Percentiles rank a stretch among this genome's conserved stretches.
These are phyloP conservation scores for Trichosporon asahii DNA, from an alignment of 1,284 basidiomycete genomes.

Conservation along the genomic window DNA sequence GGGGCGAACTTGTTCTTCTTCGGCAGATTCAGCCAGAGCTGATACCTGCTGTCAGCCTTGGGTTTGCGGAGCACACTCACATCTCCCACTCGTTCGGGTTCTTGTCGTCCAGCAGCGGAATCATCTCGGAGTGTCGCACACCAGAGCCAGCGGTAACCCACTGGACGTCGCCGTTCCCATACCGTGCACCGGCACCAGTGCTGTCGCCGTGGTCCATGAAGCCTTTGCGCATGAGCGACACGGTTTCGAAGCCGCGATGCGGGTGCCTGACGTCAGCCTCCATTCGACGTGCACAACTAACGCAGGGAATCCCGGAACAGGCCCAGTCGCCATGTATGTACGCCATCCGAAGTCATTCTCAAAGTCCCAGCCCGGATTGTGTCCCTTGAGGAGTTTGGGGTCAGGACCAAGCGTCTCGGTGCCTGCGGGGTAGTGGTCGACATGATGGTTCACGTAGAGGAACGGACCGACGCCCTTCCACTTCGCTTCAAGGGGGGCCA, in stretches of 20 bases:
- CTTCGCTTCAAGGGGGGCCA: slow-evolving; percentile 10
- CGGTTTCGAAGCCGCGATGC: slow-evolving; percentile 23
- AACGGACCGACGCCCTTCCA: slow-evolving; percentile 22
- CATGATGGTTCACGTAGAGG: slow-evolving; percentile 12
- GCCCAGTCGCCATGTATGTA: slow-evolving; percentile 19
- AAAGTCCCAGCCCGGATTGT: slow-evolving; percentile 20
- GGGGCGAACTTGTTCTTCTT: slow-evolving; percentile 16
- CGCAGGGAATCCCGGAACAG: slow-evolving; percentile 19
- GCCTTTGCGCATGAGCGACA: slow-evolving; percentile 18
- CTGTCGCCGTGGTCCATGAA: slow-evolving; percentile 24
- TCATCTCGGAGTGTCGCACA: slow-evolving; percentile 75
- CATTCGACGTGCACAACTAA: not conserved
- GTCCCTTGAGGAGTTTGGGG: slow-evolving; percentile 15
- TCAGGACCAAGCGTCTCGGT: slow-evolving; percentile 13
- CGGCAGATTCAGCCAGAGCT: slow-evolving; percentile 26
- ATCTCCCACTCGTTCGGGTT: slow-evolving; percentile 16
- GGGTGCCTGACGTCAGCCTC: slow-evolving; percentile 13
- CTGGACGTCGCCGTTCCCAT: slow-evolving; percentile 72
- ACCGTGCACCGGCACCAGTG: slow-evolving; percentile 22
- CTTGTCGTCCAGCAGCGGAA: slow-evolving; percentile 17
- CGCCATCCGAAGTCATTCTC: slow-evolving; percentile 20
- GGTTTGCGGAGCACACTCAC: not conserved
- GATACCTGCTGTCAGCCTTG: slow-evolving; percentile 12
- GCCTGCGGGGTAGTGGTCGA: slow-evolving; percentile 22
- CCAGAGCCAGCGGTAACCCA: slow-evolving; percentile 83